phyloP scores from a whole-genome alignment of 78 protist species.

The Dictyostelium brefeldianum region DNA sequence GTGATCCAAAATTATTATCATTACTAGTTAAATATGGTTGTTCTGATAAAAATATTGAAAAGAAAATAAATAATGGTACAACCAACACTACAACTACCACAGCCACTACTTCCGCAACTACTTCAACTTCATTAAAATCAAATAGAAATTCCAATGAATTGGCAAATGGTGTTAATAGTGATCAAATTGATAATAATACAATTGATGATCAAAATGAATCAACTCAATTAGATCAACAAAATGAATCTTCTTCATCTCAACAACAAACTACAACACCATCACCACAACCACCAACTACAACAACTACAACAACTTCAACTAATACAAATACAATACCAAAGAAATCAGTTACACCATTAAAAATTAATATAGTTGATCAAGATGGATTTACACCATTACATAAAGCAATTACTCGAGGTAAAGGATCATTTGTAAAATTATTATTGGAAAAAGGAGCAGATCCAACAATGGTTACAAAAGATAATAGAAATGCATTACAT shows the following conservation, averaged over 20 bases:
- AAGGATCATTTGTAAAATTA: conserved; percentile 41
- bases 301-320: neutral
- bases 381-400: conserved; percentile 79
- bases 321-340: neutral
- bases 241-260: neutral
- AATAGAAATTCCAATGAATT: conserved; percentile 24
- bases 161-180: neutral
- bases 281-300: conserved; percentile 21
- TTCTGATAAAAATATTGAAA: conserved; percentile 18
- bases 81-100: neutral
- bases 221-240: neutral
- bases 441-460: conserved; percentile 71
- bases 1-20: conserved; percentile 36
- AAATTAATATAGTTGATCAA: conserved; percentile 41
- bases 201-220: neutral
- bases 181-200: neutral
- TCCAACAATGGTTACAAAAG: conserved; percentile 48
- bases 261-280: conserved; percentile 6
- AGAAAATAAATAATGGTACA: neutral
- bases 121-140: neutral
- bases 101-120: neutral
- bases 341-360: conserved; percentile 30
- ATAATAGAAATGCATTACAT: conserved; percentile 50
- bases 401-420: conserved; percentile 58
- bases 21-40: conserved; percentile 60